Percentiles rank a stretch among this genome's conserved stretches.
These are phyloP conservation scores for Adiantum capillusveneris DNA, from an alignment of 75 land plant genomes.

Conservation along the genomic window DNA sequence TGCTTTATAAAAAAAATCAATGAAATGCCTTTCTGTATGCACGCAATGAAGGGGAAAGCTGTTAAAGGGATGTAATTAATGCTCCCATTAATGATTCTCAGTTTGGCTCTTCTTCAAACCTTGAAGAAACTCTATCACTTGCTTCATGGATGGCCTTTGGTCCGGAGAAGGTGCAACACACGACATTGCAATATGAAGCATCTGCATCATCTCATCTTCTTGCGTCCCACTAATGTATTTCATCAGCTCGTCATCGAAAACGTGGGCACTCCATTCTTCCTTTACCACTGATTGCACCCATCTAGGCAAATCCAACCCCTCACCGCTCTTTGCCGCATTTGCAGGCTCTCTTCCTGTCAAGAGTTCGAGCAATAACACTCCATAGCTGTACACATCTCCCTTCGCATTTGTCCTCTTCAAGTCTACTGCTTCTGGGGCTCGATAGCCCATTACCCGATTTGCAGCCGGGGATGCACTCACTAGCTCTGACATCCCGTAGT, in stretches of 20 bases:
- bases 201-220: constrained; percentile 71
- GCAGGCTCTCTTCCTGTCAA: constrained; percentile 71
- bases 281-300: constrained; percentile 67
- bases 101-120: no score
- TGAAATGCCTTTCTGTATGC: no score
- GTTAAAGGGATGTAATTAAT: no score
- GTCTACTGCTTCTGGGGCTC: constrained; percentile 81
- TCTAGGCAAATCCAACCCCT: constrained; percentile 69
- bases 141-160: constrained; percentile 50
- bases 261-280: constrained; percentile 79
- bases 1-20: no score
- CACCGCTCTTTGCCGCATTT: constrained; percentile 53
- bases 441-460: constrained; percentile 53
- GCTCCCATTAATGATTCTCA: no score
- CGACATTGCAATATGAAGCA: constrained; percentile 52
- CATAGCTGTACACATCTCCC: constrained; percentile 88
- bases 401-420: constrained; percentile 55
- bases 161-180: constrained; percentile 56
- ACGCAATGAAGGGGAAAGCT: no score
- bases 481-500: constrained; percentile 51
- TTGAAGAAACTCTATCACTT: constrained; percentile 39
- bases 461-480: constrained; percentile 37
- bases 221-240: constrained; percentile 37
- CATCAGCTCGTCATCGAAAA: constrained; percentile 74
- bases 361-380: constrained; percentile 68